phyloP scores from a whole-genome alignment of 331 rosid genomes.

The Stylosanthes scabra region DNA sequence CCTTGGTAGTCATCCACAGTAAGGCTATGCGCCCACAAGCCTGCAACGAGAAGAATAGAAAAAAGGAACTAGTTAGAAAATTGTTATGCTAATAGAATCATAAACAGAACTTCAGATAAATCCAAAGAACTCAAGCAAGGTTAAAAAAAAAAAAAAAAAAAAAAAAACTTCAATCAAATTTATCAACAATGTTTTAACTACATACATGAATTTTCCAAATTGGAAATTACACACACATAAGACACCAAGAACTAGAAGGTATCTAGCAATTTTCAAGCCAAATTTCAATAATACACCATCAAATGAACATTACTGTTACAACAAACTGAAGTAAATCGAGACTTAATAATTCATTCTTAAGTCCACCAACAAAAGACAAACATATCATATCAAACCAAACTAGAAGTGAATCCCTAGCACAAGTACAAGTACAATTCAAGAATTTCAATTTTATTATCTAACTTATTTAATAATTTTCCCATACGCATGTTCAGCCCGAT shows the following conservation, averaged over 20 bases:
- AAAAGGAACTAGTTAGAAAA: conserved; percentile 30
- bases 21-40: conserved; percentile 81
- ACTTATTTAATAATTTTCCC: not conserved
- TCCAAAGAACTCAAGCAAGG: too few species aligned
- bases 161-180: too few species aligned
- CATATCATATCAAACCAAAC: conserved; percentile 7
- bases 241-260: not conserved
- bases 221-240: not conserved
- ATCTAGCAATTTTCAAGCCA: not conserved
- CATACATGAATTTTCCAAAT: conserved; percentile 11
- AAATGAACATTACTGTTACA: not conserved
- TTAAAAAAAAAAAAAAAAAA: too few species aligned
- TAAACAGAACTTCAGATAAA: not conserved
- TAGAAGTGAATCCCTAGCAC: not conserved
- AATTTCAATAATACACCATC: not conserved
- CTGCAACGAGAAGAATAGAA: conserved; percentile 49
- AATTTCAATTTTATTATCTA: not conserved
- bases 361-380: not conserved
- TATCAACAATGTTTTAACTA: not conserved
- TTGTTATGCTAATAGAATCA: not conserved
- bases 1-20: conserved; percentile 96
- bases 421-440: not conserved
- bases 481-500: not conserved
- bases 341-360: not conserved
- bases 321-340: not conserved